Percentiles rank a stretch among this genome's conserved stretches.
Evolutionary conservation across 2,329 filamentous ascomycete species (phyloP).

Genomic region (Pseudopyrenochaeta lycopersici): DNA sequence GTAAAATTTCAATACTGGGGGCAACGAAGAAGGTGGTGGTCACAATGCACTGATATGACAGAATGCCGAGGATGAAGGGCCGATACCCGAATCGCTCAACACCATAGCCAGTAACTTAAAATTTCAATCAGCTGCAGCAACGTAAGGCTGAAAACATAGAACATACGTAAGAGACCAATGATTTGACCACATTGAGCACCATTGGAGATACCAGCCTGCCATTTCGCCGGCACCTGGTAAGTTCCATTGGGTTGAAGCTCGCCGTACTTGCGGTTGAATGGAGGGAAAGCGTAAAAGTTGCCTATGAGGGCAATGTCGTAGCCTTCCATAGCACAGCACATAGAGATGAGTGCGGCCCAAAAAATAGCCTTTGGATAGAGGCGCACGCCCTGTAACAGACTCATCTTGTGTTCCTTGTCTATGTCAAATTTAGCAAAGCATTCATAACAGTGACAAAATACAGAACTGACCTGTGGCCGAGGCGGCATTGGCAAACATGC

Average conservation of each 20-base stretch:
- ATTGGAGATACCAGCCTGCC: constrained; percentile 54
- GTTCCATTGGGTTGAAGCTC: constrained; percentile 22
- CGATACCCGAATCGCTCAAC: too few relatives aligned
- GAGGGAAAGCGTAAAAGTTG: constrained; percentile 69
- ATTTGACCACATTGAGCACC: constrained; percentile 52
- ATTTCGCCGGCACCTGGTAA: constrained; percentile 50
- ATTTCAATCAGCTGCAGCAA: constrained; percentile 19
- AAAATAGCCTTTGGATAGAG: constrained; percentile 85
- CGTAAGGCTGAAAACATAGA: constrained; percentile 42
- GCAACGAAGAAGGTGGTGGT: too few relatives aligned
- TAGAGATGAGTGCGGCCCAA: constrained; percentile 83
- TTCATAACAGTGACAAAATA: too few relatives aligned
- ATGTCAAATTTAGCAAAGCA: too few relatives aligned
- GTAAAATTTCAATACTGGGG: too few relatives aligned
- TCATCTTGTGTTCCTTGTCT: constrained; percentile 41
- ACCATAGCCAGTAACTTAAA: too few relatives aligned
- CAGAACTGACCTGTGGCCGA: too few relatives aligned
- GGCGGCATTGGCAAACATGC: too few relatives aligned
- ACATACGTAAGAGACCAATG: constrained; percentile 50
- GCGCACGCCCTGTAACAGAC: constrained; percentile 73
- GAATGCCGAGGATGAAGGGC: too few relatives aligned
- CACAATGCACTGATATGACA: too few relatives aligned
- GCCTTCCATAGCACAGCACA: constrained; percentile 86
- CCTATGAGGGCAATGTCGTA: constrained; percentile 81
- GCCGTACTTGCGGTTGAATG: constrained; percentile 50